Percentiles rank a stretch among this genome's conserved stretches.
These are phyloP conservation scores for Gossypium raimondii DNA, from an alignment of 345 rosid species.

Conservation along the genomic window DNA sequence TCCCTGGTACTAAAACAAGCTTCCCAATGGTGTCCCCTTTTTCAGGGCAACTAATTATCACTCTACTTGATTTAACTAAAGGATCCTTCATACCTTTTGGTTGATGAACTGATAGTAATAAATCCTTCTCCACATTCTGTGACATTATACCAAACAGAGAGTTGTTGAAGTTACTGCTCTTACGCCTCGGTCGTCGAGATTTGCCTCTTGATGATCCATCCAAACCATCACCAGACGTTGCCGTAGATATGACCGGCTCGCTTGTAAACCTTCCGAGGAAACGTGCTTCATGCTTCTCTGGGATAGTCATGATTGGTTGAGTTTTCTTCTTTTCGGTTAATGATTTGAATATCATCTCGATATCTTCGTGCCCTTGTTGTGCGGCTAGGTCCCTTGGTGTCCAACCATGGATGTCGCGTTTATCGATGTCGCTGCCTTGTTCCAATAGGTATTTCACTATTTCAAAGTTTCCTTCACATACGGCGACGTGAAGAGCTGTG, in stretches of 20 bases:
- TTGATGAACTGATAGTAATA: constrained; percentile 28
- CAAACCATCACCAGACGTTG: constrained; percentile 24
- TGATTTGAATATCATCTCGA: constrained; percentile 47
- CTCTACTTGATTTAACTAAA: constrained; percentile 36
- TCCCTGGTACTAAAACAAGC: constrained; percentile 60
- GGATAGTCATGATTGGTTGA: constrained; percentile 32
- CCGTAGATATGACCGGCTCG: constrained; percentile 54
- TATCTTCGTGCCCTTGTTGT: constrained; percentile 82
- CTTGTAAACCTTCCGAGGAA: constrained; percentile 67
- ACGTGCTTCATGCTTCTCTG: constrained; percentile 43
- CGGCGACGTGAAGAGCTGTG: constrained; percentile 81
- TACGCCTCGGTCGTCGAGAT: constrained; percentile 50
- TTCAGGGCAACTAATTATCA: constrained; percentile 59
- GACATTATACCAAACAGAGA: constrained; percentile 79
- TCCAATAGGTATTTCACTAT: constrained; percentile 63
- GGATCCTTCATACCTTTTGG: background rate
- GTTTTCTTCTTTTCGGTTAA: constrained; percentile 28
- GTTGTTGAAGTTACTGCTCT: constrained; percentile 55
- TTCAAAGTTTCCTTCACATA: constrained; percentile 64
- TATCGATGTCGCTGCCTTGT: constrained; percentile 65
- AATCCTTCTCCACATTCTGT: constrained; percentile 38
- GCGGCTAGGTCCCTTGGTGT: constrained; percentile 69
- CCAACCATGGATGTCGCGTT: constrained; percentile 59
- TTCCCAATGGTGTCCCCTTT: constrained; percentile 44
- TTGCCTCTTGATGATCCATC: constrained; percentile 43